Base-by-base conservation (phyloP, 495 filamentous ascomycete genomes). In the Aspergillus panamensis region DNA sequence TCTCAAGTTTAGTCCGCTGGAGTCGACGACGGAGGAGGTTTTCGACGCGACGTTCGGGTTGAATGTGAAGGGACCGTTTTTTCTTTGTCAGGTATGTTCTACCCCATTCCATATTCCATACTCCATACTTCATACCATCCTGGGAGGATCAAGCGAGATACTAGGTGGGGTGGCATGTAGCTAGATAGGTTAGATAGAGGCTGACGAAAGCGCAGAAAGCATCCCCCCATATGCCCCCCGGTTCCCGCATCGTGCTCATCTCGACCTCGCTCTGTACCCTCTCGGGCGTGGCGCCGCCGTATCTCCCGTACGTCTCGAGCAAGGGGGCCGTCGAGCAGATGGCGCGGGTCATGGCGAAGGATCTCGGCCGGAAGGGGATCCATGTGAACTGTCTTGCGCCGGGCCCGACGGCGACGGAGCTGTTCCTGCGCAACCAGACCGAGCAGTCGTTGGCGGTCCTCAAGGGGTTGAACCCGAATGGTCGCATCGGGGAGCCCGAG, bases 301-400 rank as follows among this genome's bases (percentile, higher is more conserved):
- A 80, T 29, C 62, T 66, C 17, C 49, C 70, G 7, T 85, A 85
- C 59, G 81, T 79, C 54, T 73, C 80, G 0, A 81, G 76, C 39
- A 84, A 85, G 59, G 78, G 68, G 16, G 82, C 69, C 3, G 68
- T 83, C 6, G 76, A 80, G 30, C 80, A 80, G 8, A 78, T 85
- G 61, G 76, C 76, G 7, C 82, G 83, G 57, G 74, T 73, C 56
- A 74, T 85, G 63, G 81, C 81, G 8, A 65, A 82, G 52, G 82
- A 84, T 50, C 64, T 84, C 40, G 82, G 80, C 0, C 66, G 72
- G 2, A 73, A 73, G 43, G 79, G 80, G 13, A 76, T 85, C 21
- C 69, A 80, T 8, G 73, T 76, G 1, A 85, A 85, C 59, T 71
- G 78, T 13, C 71, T 85, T 31, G 75, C 77, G 14, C 80, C 82